Evolutionary conservation across 805 yeast genomes (phyloP), one percentile per base, ranked within the genome.

Genomic region (Candida berthetii): DNA sequence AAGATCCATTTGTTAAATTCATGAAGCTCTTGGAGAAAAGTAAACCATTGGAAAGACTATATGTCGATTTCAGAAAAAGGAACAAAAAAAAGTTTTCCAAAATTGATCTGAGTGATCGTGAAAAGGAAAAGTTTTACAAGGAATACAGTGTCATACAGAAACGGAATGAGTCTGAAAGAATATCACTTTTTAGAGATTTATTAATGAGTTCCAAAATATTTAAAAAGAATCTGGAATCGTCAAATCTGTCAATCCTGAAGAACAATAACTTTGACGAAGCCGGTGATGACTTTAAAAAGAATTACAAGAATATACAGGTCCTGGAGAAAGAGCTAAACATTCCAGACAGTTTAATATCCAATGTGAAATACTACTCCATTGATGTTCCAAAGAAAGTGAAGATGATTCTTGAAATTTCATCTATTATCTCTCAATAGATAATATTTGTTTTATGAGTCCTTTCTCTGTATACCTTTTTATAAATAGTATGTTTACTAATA

Each of bases 11-110:
- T 27, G 52, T 48, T 1, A 40, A 48, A 40, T 68, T 52, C 37
- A 47, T 61, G 33, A 47, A 46, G 15, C 55, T 64, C 16, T 40
- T 70, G 5, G 55, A 57, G 15, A 33, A 41, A 9, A 44, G 52
- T 2, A 53, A 48, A 37, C 48, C 53, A 10, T 52, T 55, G 18
- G 57, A 53, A n/a, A 43, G 57, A 27, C 58, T 64, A 29, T 72
- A 62, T 41, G 47, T 59, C 6, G 71, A 67, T 41, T 71, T 71
- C 49, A 67, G 66, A 41, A 60, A 69, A 10, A 54, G 59, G 37
- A 47, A 54, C 48, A 49, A 64, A 11, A 53, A 52, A 6, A 57
- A 57, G 16, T 50, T 67, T 37, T 41, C 43, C 7, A 42, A 43
- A 6, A 40, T 58, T 10, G 48, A 48, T 3, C 36, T 68, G 4